Evolutionary conservation across 2,329 filamentous ascomycete species (phyloP).

Genomic region (Arthrobotrys pseudoclavata): DNA sequence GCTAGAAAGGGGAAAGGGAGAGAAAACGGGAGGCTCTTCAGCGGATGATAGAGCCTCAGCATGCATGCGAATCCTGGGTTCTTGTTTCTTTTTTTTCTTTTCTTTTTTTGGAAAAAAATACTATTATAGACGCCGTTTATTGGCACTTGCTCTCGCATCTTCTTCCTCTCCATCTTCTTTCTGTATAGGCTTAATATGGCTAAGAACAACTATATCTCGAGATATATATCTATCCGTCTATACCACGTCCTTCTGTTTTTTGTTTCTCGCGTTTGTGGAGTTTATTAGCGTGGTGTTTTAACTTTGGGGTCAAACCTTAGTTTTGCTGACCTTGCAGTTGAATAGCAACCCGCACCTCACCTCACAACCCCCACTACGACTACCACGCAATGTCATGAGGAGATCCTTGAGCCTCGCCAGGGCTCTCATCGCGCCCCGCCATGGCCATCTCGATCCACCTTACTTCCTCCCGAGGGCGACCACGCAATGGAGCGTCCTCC

Average conservation of each 20-base stretch:
- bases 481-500: constrained; percentile 26
- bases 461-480: background rate
- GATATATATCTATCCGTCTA: constrained; percentile 20
- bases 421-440: constrained; percentile 34
- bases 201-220: constrained; percentile 35
- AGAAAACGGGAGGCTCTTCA: background rate
- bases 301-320: background rate
- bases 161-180: background rate
- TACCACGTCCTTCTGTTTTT: background rate
- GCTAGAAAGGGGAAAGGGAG: background rate
- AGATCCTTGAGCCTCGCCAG: constrained; percentile 35
- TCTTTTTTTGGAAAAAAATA: constrained; percentile 9
- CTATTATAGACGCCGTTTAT: constrained; percentile 24
- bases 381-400: constrained; percentile 47
- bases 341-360: background rate
- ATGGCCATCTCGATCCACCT: constrained; percentile 7
- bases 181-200: constrained; percentile 42
- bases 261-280: constrained; percentile 1
- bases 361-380: constrained; percentile 11
- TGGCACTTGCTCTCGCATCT: constrained; percentile 1
- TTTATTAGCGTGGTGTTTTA: background rate
- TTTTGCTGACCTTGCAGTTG: background rate
- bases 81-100: constrained; percentile 2
- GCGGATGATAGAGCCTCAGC: constrained; percentile 3
- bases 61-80: background rate